Evolutionary conservation across 805 yeast genomes (phyloP), one percentile per base, ranked within the genome.

Genomic region (Clavispora vitiphila): DNA sequence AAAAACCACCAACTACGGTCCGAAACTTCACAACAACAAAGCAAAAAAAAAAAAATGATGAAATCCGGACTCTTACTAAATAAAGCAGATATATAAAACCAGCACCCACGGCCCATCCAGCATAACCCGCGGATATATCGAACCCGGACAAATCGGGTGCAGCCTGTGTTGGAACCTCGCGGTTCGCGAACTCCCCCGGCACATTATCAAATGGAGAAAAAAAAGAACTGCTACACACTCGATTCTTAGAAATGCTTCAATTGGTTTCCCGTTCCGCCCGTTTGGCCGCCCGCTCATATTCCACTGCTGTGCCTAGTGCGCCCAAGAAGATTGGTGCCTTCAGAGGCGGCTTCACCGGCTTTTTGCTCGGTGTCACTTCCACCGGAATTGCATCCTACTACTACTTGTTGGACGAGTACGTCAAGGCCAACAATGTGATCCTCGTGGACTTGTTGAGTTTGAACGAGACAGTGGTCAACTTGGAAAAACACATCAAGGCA

Each of bases 331-430:
- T 67, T 7, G 74, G 74, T 8, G 63, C 72, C 22, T 56, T 70
- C 49, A 66, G 69, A 57, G 74, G 74, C 16, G 77, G 76, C 5
- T 69, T 87, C 48, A 67, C 86, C 41, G 96, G 96, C 2, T 88
- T 87, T 63, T 72, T 87, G 41, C 68, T 81, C 23, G 96, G 96
- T 35, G 84, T 83, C 29, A 70, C 87, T 18, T 60, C 75, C 47
- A 83, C 95, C 14, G 90, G 95, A 2, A 76, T 75, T 41, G 85
- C 78, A 7, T 80, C 90, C 12, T 87, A 87, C 69, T 83, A 78
- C 61, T 87, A 86, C 63, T 70, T 86, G 50, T 63, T 86, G 44
- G 93, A 86, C 56, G 85, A 84, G 61, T 86, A 85, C 72, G 80
- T 82, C 60, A 69, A 74, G 46, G 77, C 91, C 51, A 85, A 82